Conservation (phyloP, 1,284 basidiomycete species). For the Polyporus tsugae region DNA sequence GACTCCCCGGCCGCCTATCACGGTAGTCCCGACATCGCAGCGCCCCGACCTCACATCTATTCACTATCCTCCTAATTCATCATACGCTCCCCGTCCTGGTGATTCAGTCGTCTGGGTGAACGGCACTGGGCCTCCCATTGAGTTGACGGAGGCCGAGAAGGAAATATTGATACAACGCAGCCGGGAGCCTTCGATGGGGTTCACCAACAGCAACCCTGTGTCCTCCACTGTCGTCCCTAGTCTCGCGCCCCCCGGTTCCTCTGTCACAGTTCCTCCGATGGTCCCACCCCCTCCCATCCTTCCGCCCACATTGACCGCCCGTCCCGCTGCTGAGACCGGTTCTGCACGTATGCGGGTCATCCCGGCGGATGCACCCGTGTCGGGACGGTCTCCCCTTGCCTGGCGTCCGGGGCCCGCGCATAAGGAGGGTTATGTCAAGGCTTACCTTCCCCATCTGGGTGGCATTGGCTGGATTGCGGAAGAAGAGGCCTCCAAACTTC, state of each 20-base stretch:
- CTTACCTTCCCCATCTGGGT: slow-evolving; percentile 7
- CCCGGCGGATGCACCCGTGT: slow-evolving; percentile 4
- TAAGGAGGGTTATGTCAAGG: slow-evolving; percentile 19
- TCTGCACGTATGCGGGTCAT: slow-evolving; percentile 17
- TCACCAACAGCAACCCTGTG: background rate
- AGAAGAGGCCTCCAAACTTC: slow-evolving; percentile 22
- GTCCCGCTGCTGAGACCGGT: slow-evolving; percentile 18
- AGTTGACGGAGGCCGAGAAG: slow-evolving; percentile 1
- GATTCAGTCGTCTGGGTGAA: slow-evolving; percentile 7
- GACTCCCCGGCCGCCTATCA: slow-evolving; percentile 22
- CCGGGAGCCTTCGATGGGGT: background rate
- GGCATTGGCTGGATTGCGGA: slow-evolving; percentile 22
- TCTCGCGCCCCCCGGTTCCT: background rate
- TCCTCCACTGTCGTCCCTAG: background rate
- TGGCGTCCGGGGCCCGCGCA: slow-evolving; percentile 22
- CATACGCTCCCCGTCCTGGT: slow-evolving; percentile 6
- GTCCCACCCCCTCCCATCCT: background rate
- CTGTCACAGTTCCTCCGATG: background rate
- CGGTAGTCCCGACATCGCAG: background rate
- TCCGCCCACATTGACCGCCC: slow-evolving; percentile 5
- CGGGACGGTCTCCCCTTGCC: slow-evolving; percentile 4
- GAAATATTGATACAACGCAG: background rate
- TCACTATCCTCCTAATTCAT: slow-evolving; percentile 2
- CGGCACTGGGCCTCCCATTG: background rate
- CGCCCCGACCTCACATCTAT: background rate